These are phyloP conservation scores for Nephelium lappaceum DNA, from an alignment of 345 rosid genomes.

Conservation along the genomic window DNA sequence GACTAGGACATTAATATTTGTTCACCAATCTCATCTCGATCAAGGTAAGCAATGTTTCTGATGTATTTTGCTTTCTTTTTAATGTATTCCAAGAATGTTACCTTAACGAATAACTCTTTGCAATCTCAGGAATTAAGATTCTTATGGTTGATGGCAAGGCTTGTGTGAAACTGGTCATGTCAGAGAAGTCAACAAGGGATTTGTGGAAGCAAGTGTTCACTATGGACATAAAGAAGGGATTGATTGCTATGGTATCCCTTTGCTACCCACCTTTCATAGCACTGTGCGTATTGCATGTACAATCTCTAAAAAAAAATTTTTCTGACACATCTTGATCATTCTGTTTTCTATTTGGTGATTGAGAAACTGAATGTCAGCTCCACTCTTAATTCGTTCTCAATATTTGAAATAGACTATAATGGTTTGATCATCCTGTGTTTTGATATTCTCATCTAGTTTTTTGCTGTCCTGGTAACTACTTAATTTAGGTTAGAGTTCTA, in stretches of 20 bases:
- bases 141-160: neutral
- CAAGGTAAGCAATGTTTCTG: neutral
- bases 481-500: too few species aligned
- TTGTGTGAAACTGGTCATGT: slow-evolving; percentile 11
- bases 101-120: neutral
- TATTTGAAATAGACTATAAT: too few species aligned
- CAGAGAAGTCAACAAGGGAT: slow-evolving; percentile 14
- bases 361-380: too few species aligned
- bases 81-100: neutral
- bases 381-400: too few species aligned
- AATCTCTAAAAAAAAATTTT: neutral
- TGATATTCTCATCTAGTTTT: too few species aligned
- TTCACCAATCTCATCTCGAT: neutral
- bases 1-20: slow-evolving; percentile 20
- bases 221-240: slow-evolving; percentile 4
- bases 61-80: neutral
- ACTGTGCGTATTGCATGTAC: slow-evolving; percentile 7
- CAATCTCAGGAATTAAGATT: slow-evolving; percentile 13
- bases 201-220: slow-evolving; percentile 15
- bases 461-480: too few species aligned
- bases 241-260: neutral
- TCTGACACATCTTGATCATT: neutral
- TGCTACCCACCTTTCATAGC: slow-evolving; percentile 13
- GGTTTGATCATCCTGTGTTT: too few species aligned
- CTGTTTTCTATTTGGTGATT: neutral